Base-by-base conservation (phyloP, 441 rosid species). In the Sinapis alba region DNA sequence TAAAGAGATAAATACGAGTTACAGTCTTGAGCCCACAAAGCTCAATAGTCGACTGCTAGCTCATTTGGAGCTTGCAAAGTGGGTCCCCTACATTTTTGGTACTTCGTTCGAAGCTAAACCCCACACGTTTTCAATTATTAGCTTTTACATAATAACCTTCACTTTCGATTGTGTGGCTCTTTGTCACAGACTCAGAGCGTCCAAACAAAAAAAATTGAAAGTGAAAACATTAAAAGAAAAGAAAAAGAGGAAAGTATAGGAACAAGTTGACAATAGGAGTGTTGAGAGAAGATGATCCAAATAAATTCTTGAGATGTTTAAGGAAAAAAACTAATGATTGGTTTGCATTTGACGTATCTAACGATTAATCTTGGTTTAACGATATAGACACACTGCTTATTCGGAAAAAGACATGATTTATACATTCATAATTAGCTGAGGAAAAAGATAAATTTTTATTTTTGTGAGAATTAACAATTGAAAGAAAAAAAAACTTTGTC, bases 21-120 rank as follows among this genome's bases (percentile, higher is more conserved):
- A 56, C 16, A 8, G 43, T 38, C 45, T 16, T 58, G 78, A 66
- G 78, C 78, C 78, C 53, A 74, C 72, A 66, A 74, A 45, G 53
- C 66, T 74, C 67, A 74, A 66, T 59, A 2, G 56, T 68, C 73
- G 78, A 75, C 69, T 45, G 2, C 45, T 50, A 20, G 23, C 63
- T 68, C 63, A 34, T 67, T 68, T 68, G 57, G 68, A 50, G 68
- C 69, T 75, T 61, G n/a, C 4, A 5, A 24, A 15, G 56, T 34
- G 62, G 62, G 20, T 7, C 61, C 78, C 54, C 6, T 34, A 60
- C 0, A 18, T 8, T 75, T 67, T 66, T 2, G 30, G 18, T 54
- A 68, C 38, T 60, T 75, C 30, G 34, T 60, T 75, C 30, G 34
- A 61, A 36, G 62, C 53, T 50, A 5, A 59, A 26, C 64, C 78